Base-by-base conservation (phyloP, 2,329 filamentous ascomycete genomes). In the Thermomyces lanuginosus region DNA sequence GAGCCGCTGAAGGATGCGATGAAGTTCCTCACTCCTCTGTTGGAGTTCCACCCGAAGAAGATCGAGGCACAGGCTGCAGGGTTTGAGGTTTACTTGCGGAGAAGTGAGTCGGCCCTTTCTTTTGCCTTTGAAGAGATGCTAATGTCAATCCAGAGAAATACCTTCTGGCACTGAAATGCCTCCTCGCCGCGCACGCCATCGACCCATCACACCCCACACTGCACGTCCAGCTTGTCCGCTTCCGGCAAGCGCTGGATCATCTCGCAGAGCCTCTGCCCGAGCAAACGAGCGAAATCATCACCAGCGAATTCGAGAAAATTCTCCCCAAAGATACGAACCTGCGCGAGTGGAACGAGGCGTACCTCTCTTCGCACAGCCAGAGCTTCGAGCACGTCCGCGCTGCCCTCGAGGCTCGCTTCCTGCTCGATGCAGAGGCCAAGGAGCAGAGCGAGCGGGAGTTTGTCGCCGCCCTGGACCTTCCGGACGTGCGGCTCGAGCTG, bases 1-100 rank as follows among this genome's bases (percentile, higher is more conserved):
- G 76, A 89, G 30, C 86, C 89, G 6, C 57, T 98, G 22, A 74
- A 72, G 24, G 83, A 89, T 43, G 82, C 82, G 3, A 77, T 82
- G 62, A 92, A 86, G 51, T 92, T 89, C 49, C 53, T 98, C 30
- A 63, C 55, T 9, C 83, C 80, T 3, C 60, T 98, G 41, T 64
- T 98, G 33, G 76, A 92, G 49, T 76, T 75, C 44, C 84, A 74
- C 44, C 76, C 83, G 2, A 71, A 77, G 58, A 79, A 73, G 46
- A 69, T 92, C 24, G 72, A 89, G 35, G 79, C 70, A 12, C 89
- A 98, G 55, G 66, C 75, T 37, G 70, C 76, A 27, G 89, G 83
- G 4, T 95, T 93, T 42, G 84, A 95, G 56, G 76, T 98, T 10
- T 84, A 81, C 48, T 63, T 91, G 33, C 68, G 83, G 45, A 68